Evolutionary conservation across 2,329 filamentous ascomycete species (phyloP), one percentile per base, ranked within the genome.

Genomic region (Rhytidhysteron rufulum): DNA sequence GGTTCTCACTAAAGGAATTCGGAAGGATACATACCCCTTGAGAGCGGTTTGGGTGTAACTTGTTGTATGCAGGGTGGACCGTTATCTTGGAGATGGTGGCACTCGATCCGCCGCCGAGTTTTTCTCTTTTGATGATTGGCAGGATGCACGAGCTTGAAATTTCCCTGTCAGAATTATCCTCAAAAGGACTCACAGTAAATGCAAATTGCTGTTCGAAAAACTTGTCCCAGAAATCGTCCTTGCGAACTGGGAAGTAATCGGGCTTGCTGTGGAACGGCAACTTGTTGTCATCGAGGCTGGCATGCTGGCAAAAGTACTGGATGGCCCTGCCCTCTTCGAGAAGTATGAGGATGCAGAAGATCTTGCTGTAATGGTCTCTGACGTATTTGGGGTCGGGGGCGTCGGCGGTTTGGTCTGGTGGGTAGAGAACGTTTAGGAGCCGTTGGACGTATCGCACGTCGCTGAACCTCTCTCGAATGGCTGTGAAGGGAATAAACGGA

Each of bases 201-300:
- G 33, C 11, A 49, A 50, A 55, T 37, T 55, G 51, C 2, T 24
- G 32, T 4, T 49, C 4, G 24, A 20, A 34, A 27, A 57, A 57
- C 1, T 33, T 11, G 0, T 39, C 7, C 32, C 49, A 46, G 20
- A 50, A 40, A 19, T 39, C 2, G 2, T 16, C 8, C 16, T 20
- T 41, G 3, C 31, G 13, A 0, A 19, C 21, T 3, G 41, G 39
- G 43, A 42, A 51, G 17, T 37, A 16, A 1, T 31, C 17, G 30
- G 20, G 31, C 1, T 10, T 18, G 3, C 11, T 34, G 31, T 22
- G 18, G 25, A 54, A 51, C 1, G 53, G 53, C 2, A 56, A 38
- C 11, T 34, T 30, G 0, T 10, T 3, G 17, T 56, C 53, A 11
- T 18, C 15, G 17, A 53, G 30, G 13, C 18, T 4, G 1, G 40